These are phyloP conservation scores for Vanrija sp. DNA, from an alignment of 1,284 basidiomycete genomes.

Conservation along the genomic window DNA sequence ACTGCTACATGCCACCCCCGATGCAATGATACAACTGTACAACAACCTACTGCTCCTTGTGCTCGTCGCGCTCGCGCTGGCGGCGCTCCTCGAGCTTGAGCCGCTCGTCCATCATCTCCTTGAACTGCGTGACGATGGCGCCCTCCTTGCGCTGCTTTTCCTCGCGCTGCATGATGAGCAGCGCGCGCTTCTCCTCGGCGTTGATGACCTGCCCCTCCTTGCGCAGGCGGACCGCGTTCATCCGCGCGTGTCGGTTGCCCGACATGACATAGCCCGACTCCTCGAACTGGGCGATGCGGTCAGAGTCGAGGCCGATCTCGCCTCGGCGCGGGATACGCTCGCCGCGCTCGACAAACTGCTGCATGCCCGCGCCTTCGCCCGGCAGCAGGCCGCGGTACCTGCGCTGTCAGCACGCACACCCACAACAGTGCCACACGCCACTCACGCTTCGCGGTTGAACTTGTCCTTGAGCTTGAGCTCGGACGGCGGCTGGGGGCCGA, in stretches of 20 bases:
- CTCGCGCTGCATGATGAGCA: constrained; percentile 87
- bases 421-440: constrained; percentile 32
- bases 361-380: constrained; percentile 96
- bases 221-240: constrained; percentile 96
- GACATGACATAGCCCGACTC: constrained; percentile 96
- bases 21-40: not conserved
- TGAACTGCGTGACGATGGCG: constrained; percentile 63
- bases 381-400: constrained; percentile 76
- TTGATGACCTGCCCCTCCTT: constrained; percentile 98
- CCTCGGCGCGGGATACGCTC: constrained; percentile 94
- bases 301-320: constrained; percentile 87
- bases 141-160: constrained; percentile 83
- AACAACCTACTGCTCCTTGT: not conserved
- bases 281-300: constrained; percentile 83
- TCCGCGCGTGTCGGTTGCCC: constrained; percentile 82
- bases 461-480: constrained; percentile 54
- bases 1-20: no score
- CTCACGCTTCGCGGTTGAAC: constrained; percentile 55
- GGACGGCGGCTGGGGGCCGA: constrained; percentile 56
- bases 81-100: constrained; percentile 9
- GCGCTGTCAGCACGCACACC: constrained; percentile 1
- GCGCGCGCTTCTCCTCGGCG: constrained; percentile 93
- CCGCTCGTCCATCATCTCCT: constrained; percentile 65
- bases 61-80: not conserved
- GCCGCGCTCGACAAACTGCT: constrained; percentile 84